phyloP scores from a whole-genome alignment of 2,329 filamentous ascomycete genomes.

The Diaporthe humulicola region DNA sequence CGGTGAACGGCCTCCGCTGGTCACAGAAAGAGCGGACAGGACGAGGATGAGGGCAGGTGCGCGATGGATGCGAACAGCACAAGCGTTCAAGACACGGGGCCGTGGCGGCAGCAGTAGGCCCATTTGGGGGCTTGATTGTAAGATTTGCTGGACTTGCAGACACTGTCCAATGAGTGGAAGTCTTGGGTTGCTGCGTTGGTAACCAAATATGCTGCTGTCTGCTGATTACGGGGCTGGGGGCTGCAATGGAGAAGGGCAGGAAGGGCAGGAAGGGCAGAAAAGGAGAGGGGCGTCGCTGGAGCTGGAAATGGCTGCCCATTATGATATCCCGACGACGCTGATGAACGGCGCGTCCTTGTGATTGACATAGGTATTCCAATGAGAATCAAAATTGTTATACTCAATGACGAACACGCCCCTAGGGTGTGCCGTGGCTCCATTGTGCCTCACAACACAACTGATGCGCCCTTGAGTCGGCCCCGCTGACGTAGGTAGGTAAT shows the following conservation, averaged over 20 bases:
- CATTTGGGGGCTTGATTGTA: background rate
- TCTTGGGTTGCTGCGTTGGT: background rate
- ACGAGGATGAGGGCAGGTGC: background rate
- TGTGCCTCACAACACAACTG: background rate
- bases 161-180: background rate
- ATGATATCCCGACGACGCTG: slow-evolving; percentile 38
- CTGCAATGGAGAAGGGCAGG: background rate
- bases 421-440: background rate
- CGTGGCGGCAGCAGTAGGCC: background rate
- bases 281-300: slow-evolving; percentile 19
- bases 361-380: slow-evolving; percentile 19
- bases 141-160: background rate
- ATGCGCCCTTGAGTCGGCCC: background rate
- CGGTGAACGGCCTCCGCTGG: no score
- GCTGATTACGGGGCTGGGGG: background rate
- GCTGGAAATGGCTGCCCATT: slow-evolving; percentile 29
- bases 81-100: background rate
- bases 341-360: slow-evolving; percentile 36
- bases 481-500: slow-evolving; percentile 31
- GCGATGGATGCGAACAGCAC: background rate
- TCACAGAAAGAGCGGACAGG: background rate
- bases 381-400: slow-evolving; percentile 25
- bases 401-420: no score
- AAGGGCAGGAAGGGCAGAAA: background rate
- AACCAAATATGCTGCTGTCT: background rate